phyloP scores from a whole-genome alignment of 2,329 filamentous ascomycete genomes.

The Ciborinia camelliae region DNA sequence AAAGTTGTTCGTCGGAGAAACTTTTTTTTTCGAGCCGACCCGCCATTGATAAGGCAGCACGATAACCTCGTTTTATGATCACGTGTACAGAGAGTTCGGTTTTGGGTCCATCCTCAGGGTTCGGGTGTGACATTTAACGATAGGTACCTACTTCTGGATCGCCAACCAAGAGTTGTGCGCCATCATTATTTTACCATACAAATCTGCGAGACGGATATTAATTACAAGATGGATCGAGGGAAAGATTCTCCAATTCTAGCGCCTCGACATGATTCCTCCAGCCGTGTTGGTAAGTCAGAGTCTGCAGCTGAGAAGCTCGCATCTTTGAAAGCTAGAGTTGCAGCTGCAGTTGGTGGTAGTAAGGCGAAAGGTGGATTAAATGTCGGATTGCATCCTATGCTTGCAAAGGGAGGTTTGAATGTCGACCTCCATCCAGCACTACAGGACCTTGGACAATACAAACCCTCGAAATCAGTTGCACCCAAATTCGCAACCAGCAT shows the following conservation, averaged over 20 bases:
- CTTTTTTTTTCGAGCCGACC: slow-evolving; percentile 17
- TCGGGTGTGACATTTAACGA: background rate
- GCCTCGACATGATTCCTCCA: slow-evolving; percentile 53
- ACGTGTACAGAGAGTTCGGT: background rate
- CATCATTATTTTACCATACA: background rate
- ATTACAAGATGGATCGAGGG: slow-evolving; percentile 48
- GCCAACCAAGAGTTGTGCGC: background rate
- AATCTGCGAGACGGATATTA: background rate
- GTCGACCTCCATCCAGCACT: slow-evolving; percentile 61
- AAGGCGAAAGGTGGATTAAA: slow-evolving; percentile 45
- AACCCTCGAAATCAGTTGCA: slow-evolving; percentile 40
- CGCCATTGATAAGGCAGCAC: slow-evolving; percentile 14
- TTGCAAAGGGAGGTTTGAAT: slow-evolving; percentile 42
- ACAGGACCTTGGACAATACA: slow-evolving; percentile 51
- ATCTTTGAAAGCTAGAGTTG: slow-evolving; percentile 74
- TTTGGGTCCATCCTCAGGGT: background rate
- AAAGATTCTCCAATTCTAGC: slow-evolving; percentile 51
- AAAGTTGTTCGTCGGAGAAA: slow-evolving; percentile 17
- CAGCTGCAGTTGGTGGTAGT: slow-evolving; percentile 62
- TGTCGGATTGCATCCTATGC: slow-evolving; percentile 40
- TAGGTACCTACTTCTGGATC: background rate
- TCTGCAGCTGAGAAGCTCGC: slow-evolving; percentile 65
- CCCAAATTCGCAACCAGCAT: slow-evolving; percentile 41
- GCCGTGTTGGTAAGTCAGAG: slow-evolving; percentile 54
- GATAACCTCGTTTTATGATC: background rate